Base-by-base conservation (phyloP, 2,329 filamentous ascomycete genomes). In the Blumeria hordei region DNA sequence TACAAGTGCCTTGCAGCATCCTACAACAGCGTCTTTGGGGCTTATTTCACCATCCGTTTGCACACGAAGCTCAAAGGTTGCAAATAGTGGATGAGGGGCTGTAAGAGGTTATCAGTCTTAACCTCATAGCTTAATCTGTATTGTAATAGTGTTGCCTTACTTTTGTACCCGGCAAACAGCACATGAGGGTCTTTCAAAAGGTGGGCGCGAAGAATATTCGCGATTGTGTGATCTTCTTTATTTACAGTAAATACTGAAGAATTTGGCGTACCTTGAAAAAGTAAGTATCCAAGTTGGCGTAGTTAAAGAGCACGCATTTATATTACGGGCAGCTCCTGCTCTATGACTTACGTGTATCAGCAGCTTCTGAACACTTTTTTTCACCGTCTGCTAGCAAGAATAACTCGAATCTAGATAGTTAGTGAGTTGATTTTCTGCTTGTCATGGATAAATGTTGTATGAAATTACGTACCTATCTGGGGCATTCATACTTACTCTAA, bases 181-280 rank as follows among this genome's bases (percentile, higher is more conserved):
- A 98, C 84, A 66, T 93, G 82, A 16, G 80, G 77, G 63, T 86
- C 83, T 67, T 85, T 81, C 70, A 92, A 81, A 56, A 98, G 82
- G 63, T 90, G 85, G 64, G 86, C 81, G 51, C 83, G 78, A 56
- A 98, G 76, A 55, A 98, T 75, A 68, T 98, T 95, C 62, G 83
- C 92, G 32, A 98, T 77, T 0, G 90, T 95, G 70, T 95, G 90
- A 63, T 98, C 92, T 68, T 98, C 92, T 69, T 95, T 96, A 70
- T 87, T 86, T 70, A 98, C 81, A 57, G 86, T 80, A 71, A 98
- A 98, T 69, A 95, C 85, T 9, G 87, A 85, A n/a, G 85, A 88
- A 67, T 94, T 94, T 21, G 90, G 86, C 66, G 94, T 88, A 65
- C 87, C 88, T 92, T 57, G 43, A 37, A 53, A 35, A 7, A 28